Conservation (phyloP, 2,329 filamentous ascomycete species). For the Fusarium lateritium region DNA sequence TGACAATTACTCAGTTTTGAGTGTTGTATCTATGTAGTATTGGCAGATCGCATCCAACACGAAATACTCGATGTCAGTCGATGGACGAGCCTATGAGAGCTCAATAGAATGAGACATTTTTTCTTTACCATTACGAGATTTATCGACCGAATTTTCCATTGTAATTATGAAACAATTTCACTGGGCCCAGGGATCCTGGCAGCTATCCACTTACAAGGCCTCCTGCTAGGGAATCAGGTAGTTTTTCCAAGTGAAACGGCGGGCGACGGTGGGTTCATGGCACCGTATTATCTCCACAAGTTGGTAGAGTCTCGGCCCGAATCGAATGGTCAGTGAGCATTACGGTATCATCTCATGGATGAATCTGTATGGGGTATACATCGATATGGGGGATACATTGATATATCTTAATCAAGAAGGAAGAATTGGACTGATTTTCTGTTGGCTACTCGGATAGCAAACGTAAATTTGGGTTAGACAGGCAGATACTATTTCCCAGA, state of each 20-base stretch:
- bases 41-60: too few relatives aligned
- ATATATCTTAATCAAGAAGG: not conserved
- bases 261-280: slow-evolving; percentile 10
- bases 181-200: slow-evolving; percentile 18
- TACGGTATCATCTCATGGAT: not conserved
- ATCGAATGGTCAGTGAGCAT: not conserved
- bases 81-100: not conserved
- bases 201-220: slow-evolving; percentile 17
- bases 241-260: slow-evolving; percentile 8
- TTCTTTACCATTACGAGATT: slow-evolving; percentile 5
- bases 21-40: too few relatives aligned
- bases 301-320: slow-evolving; percentile 6
- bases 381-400: not conserved
- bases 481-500: too few relatives aligned
- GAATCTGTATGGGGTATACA: too few relatives aligned
- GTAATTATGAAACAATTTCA: slow-evolving; percentile 7
- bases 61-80: too few relatives aligned
- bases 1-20: too few relatives aligned
- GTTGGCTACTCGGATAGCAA: not conserved
- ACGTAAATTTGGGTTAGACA: too few relatives aligned
- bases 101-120: slow-evolving; percentile 19
- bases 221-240: not conserved
- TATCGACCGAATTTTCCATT: not conserved
- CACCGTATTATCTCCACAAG: slow-evolving; percentile 3
- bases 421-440: not conserved